Percentiles rank a stretch among this genome's conserved stretches.
phyloP scores from a whole-genome alignment of 179 eudicot genomes.

The Drosera spatulata region DNA sequence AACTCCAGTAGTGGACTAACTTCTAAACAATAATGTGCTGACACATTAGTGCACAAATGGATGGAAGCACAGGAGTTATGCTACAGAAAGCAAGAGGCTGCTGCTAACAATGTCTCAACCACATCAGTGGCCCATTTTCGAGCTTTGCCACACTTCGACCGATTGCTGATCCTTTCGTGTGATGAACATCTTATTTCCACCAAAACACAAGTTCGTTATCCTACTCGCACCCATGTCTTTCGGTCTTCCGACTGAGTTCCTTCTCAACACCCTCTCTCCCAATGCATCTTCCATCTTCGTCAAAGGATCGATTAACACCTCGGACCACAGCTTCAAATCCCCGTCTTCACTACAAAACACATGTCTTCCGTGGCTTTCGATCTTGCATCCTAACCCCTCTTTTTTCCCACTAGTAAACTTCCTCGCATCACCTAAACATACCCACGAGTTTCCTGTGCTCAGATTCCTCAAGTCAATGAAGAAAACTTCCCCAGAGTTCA shows the following conservation, averaged over 20 bases:
- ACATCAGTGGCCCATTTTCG: constrained; percentile 12
- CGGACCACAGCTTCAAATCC: constrained; percentile 76
- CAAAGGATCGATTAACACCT: constrained; percentile 32
- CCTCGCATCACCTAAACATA: constrained; percentile 54
- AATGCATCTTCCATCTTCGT: constrained; percentile 14
- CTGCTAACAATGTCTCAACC: too few species aligned
- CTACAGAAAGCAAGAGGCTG: too few species aligned
- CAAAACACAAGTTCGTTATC: constrained; percentile 61
- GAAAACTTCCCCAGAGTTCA: constrained; percentile 79
- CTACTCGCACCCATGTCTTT: constrained; percentile 52
- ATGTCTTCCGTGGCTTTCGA: constrained; percentile 57
- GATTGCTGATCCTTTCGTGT: constrained; percentile 69
- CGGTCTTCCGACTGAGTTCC: constrained; percentile 64
- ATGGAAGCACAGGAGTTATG: too few species aligned
- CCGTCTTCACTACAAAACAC: constrained; percentile 70
- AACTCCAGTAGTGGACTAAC: too few species aligned
- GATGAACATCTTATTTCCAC: constrained; percentile 90
- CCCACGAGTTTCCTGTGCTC: constrained; percentile 33
- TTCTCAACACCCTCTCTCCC: constrained; percentile 53
- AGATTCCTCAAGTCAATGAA: constrained; percentile 61
- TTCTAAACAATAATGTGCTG: too few species aligned
- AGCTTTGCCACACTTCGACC: constrained; percentile 89
- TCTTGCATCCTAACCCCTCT: constrained; percentile 70
- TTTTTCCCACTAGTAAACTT: constrained; percentile 48
- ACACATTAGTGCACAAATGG: too few species aligned